Conservation (phyloP, 371 early-diverging fungal species). For the Mortierella sp. region DNA sequence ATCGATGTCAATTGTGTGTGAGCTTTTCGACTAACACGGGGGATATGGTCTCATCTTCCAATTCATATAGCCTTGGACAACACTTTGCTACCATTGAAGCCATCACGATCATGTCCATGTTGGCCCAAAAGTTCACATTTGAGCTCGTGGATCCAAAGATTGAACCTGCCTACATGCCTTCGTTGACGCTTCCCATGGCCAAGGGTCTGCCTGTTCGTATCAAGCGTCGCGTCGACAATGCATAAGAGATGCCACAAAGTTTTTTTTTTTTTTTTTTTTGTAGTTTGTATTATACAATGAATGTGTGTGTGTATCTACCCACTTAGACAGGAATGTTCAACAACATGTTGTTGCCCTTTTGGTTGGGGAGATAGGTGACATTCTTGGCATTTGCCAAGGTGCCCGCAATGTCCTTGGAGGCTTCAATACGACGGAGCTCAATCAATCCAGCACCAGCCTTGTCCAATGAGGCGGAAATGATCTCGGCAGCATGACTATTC, state of each 20-base stretch:
- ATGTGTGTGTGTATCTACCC: not conserved
- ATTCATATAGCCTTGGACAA: constrained; percentile 57
- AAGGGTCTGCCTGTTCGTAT: constrained; percentile 37
- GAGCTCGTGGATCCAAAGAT: constrained; percentile 47
- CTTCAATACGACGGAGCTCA: constrained; percentile 97
- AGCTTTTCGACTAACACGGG: no score
- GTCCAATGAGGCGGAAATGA: constrained; percentile 88
- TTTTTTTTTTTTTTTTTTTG: no score
- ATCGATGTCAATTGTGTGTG: not conserved
- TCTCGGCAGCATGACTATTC: constrained; percentile 76
- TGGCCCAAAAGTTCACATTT: constrained; percentile 61
- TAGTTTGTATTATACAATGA: no score
- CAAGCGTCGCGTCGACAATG: constrained; percentile 15
- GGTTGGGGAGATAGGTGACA: constrained; percentile 92
- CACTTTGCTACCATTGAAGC: constrained; percentile 69
- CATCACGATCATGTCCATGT: constrained; percentile 59
- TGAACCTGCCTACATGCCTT: constrained; percentile 54
- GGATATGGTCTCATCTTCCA: no score
- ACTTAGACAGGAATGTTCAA: constrained; percentile 51
- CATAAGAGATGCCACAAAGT: no score
- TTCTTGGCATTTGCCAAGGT: constrained; percentile 86
- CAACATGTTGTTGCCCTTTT: constrained; percentile 55
- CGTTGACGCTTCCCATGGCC: constrained; percentile 58
- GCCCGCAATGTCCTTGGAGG: constrained; percentile 94
- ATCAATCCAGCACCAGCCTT: constrained; percentile 94